Evolutionary conservation across 345 rosid species (phyloP), one percentile per base, ranked within the genome.

Genomic region (Mangifera indica): DNA sequence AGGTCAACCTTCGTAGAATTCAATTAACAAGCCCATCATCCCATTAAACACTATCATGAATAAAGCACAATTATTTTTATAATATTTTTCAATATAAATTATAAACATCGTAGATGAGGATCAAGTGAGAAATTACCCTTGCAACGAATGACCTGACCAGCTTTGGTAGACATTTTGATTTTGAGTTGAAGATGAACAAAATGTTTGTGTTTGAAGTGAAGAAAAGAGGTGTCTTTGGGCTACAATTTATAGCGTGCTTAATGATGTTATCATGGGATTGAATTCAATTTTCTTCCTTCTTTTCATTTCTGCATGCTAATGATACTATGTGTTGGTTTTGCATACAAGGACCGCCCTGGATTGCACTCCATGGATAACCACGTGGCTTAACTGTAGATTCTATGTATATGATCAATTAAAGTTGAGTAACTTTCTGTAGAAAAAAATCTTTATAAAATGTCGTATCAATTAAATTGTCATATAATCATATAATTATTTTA

Each of bases 121-220:
- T 58, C 40, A 45, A 17, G 18, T 25, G 13, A 25, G 2, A 44
- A 21, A 1, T 11, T 55, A 89, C 94, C 97, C 83, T 82, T 87
- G 91, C 92, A 91, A 40, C 85, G 86, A 72, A 91, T 91, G 48
- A 86, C 77, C 54, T 87, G 91, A 71, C 94, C 89, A 10, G 73
- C 87, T 0, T 87, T 87, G 66, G 24, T 51, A 34, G 80, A 77
- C 84, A 83, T 83, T 34, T 34, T 34, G 5, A 34, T 4, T 63
- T 46, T n/a, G 0, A 5, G 25, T 40, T 11, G 3, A 0, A 5
- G n/a, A 42, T 63, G 5, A 44, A 11, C 12, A 11, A 21, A 11
- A 12, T 42, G 21, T 10, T 49, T 11, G 51, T 63, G 17, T 21
- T 56, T 57, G 56, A 40, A 22, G 46, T 60, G 25, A 48, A 13